Evolutionary conservation across 2,329 filamentous ascomycete genomes (phyloP), one percentile per base, ranked within the genome.

Genomic region (Xylaria digitata): DNA sequence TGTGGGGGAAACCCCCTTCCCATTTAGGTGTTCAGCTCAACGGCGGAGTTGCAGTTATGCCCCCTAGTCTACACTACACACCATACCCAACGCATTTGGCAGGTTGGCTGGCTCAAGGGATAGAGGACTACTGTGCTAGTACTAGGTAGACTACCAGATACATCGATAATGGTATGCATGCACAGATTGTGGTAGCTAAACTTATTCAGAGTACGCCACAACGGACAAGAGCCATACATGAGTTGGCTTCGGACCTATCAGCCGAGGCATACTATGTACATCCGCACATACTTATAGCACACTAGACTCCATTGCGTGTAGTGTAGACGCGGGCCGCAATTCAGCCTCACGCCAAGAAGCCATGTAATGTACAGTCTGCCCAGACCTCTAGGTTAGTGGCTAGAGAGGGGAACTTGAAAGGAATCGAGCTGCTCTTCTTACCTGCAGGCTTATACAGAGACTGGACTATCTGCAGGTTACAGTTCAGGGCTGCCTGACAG

Each of bases 311-410:
- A 60, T 45, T 17, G 56, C 52, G 64, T 52, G 56, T 67, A 61
- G 50, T 61, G 56, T 67, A 58, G 50, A 66, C 37, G 63, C 60
- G 66, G 66, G 62, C 58, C 63, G 61, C 57, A 37, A 60, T 60
- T 69, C 68, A 68, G 68, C 68, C 63, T 69, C 68, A 67, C 67
- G 49, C 60, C 63, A 66, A 56, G 56, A 54, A 15, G 45, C 34
- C 43, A 40, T 49, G 6, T 40, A 54, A 11, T 40, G 34, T 21
- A 9, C 34, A 37, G 52, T 26, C 6, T 23, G 40, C 37, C 26
- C 37, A 13, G 26, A 45, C 30, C 37, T 23, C 32, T 42, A n/a
- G n/a, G n/a, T n/a, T n/a, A 43, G 43, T 48, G 62, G 56, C 42
- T 45, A 30, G 30, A 61, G 40, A 57, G 54, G 48, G 46, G 26